A percentile compares a stretch with the other conserved stretches of the same genome.
Evolutionary conservation across 2,329 filamentous ascomycete species (phyloP).

Genomic region (Diaporthe longicolla): DNA sequence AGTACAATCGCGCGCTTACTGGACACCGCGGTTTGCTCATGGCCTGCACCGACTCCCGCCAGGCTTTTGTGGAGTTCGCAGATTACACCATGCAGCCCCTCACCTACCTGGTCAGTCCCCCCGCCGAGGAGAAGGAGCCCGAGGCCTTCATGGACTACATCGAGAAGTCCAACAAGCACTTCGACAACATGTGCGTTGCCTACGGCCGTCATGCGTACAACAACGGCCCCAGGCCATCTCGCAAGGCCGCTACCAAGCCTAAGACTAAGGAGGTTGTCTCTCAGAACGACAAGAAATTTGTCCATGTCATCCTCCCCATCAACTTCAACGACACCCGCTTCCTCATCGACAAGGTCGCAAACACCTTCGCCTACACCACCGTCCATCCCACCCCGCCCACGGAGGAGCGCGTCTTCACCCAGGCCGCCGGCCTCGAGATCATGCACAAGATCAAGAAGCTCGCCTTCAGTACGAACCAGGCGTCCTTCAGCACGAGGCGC

Average conservation of each 20-base stretch:
- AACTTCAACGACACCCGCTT: not conserved
- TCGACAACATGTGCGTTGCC: not conserved
- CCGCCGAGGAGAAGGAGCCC: not conserved
- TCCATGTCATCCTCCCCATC: not conserved
- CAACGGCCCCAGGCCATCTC: too few relatives aligned
- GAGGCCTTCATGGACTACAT: not conserved
- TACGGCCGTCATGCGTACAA: too few relatives aligned
- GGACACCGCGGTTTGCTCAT: not conserved
- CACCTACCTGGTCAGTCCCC: not conserved
- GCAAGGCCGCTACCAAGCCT: too few relatives aligned
- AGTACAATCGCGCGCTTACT: not conserved
- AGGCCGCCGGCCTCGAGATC: not conserved
- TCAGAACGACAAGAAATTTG: not conserved
- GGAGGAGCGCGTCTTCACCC: not conserved
- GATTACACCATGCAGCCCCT: not conserved
- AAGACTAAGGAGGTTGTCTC: not conserved
- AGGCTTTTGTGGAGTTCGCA: not conserved
- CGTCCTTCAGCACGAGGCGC: fast-evolving
- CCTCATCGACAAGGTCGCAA: not conserved
- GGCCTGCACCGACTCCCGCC: not conserved
- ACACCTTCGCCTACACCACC: not conserved
- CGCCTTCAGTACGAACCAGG: not conserved
- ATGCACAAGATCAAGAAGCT: conserved; percentile 8
- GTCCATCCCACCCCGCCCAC: not conserved
- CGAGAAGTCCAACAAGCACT: not conserved